A percentile compares a stretch with the other conserved stretches of the same genome.
phyloP scores from a whole-genome alignment of 805 yeast genomes.

The Zygotorulaspora florentina region DNA sequence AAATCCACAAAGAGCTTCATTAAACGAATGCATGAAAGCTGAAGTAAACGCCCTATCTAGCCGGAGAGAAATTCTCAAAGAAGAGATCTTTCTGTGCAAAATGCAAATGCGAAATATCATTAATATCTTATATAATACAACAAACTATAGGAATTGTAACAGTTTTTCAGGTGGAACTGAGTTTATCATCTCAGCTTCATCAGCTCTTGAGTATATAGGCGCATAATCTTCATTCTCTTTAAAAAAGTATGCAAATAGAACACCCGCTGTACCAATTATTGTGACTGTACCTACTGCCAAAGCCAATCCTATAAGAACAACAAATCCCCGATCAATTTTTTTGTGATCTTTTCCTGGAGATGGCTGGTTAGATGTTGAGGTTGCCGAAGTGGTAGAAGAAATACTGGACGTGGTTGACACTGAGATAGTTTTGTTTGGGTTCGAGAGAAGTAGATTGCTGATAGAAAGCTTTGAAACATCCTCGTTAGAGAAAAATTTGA shows the following conservation, averaged over 20 bases:
- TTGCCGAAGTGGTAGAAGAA: slow-evolving; percentile 17
- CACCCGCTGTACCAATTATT: slow-evolving; percentile 41
- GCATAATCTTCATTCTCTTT: slow-evolving; percentile 40
- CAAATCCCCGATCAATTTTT: slow-evolving; percentile 49
- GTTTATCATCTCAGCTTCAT: slow-evolving; percentile 56
- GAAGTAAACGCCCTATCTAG: no score
- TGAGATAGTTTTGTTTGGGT: slow-evolving; percentile 9
- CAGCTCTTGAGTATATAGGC: slow-evolving; percentile 51
- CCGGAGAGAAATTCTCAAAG: not conserved
- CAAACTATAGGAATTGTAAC: slow-evolving; percentile 34
- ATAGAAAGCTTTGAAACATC: slow-evolving; percentile 36
- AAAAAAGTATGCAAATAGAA: slow-evolving; percentile 33
- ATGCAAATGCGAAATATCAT: slow-evolving; percentile 7
- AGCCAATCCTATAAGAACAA: slow-evolving; percentile 66
- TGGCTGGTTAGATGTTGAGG: slow-evolving; percentile 12
- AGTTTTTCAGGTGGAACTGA: slow-evolving; percentile 59
- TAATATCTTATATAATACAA: slow-evolving; percentile 14
- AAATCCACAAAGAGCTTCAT: no score
- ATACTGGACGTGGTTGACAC: slow-evolving; percentile 16
- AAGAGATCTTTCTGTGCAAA: not conserved
- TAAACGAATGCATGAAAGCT: no score
- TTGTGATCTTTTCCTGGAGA: slow-evolving; percentile 10
- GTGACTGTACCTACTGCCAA: slow-evolving; percentile 52
- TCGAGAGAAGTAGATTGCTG: slow-evolving; percentile 24
- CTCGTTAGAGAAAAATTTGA: slow-evolving; percentile 31